Evolutionary conservation across 1,284 basidiomycete species (phyloP).

Genomic region (Acaromyces ingoldii): DNA sequence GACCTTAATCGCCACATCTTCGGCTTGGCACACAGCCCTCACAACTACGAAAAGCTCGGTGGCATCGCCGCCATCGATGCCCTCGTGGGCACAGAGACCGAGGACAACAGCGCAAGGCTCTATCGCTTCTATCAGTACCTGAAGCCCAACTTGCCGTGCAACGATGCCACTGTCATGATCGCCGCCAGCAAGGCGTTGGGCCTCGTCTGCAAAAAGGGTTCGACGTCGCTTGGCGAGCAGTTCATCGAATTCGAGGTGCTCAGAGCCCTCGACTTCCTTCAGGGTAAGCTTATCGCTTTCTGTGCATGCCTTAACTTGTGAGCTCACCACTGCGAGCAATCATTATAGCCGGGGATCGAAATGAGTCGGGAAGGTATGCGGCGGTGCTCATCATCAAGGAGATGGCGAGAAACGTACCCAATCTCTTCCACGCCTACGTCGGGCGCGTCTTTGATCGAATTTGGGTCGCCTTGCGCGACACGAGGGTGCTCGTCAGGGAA

Average conservation of each 20-base stretch:
- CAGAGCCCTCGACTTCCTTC: constrained; percentile 69
- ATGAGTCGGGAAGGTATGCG: constrained; percentile 52
- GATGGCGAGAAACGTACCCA: constrained; percentile 47
- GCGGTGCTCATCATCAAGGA: constrained; percentile 51
- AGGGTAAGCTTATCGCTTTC: constrained; percentile 8
- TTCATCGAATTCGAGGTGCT: constrained; percentile 83
- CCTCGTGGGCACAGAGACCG: constrained; percentile 28
- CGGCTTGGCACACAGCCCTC: constrained; percentile 74
- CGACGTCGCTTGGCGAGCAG: constrained; percentile 72
- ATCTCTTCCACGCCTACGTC: constrained; percentile 48
- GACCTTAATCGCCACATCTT: constrained; percentile 69
- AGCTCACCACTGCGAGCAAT: background rate
- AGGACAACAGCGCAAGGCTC: constrained; percentile 60
- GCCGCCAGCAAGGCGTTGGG: constrained; percentile 79
- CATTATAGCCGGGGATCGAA: constrained; percentile 47
- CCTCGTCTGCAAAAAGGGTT: constrained; percentile 72
- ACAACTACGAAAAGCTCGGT: constrained; percentile 69
- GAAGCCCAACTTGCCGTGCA: constrained; percentile 74
- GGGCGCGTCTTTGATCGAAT: constrained; percentile 45
- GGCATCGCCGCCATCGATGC: constrained; percentile 75
- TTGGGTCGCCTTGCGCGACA: constrained; percentile 48
- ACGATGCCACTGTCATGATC: constrained; percentile 80
- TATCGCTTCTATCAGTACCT: constrained; percentile 89
- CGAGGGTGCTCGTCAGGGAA: constrained; percentile 42
- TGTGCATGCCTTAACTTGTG: background rate